Base-by-base conservation (phyloP, 2,329 filamentous ascomycete genomes). In the Fusarium anguioides region DNA sequence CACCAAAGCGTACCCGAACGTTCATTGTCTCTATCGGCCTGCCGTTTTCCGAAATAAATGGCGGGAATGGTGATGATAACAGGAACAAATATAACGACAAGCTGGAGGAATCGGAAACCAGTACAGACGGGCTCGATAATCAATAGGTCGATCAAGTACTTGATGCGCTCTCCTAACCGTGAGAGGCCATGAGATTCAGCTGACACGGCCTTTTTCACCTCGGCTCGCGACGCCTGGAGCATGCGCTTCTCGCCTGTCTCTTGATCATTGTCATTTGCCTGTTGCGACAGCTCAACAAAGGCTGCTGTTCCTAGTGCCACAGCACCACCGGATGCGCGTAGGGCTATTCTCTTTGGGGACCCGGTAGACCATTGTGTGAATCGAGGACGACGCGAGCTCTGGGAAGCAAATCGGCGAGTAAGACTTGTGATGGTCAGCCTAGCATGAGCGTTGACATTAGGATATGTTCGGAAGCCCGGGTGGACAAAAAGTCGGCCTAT, bases 51-150 rank as follows among this genome's bases (percentile, higher is more conserved):
- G 57, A 97, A 61, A 91, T 92, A 97, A 57, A 97, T 89, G 0
- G 83, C 85, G 0, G 96, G 96, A 8, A 97, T 87, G 0, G 92
- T 86, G 3, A 91, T 76, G 51, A 99, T 88, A 39, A 99, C 94
- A 0, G 96, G 96, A 20, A 97, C 89, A 75, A 99, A 99, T 54
- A 99, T 96, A 60, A 91, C 78, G 45, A 93, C 87, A 7, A 99
- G 83, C 75, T 97, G 93, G 18, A 97, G 78, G 72, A 99, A 96
- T n/a, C 96, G 87, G 44, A 95, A 78, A 1, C 92, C 92, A 0
- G 95, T 99, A 54, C 91, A 94, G 24, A 97, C 77, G 0, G 96
- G 95, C 78, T 99, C 96, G 84, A 86, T 87, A n/a, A 95, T 79
- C 74, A 89, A 92, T 2, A 86, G 63, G 72, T 97, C 92, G 35